These are phyloP conservation scores for Apiotrichum akiyoshidainum DNA, from an alignment of 1,284 basidiomycete species.

Conservation along the genomic window DNA sequence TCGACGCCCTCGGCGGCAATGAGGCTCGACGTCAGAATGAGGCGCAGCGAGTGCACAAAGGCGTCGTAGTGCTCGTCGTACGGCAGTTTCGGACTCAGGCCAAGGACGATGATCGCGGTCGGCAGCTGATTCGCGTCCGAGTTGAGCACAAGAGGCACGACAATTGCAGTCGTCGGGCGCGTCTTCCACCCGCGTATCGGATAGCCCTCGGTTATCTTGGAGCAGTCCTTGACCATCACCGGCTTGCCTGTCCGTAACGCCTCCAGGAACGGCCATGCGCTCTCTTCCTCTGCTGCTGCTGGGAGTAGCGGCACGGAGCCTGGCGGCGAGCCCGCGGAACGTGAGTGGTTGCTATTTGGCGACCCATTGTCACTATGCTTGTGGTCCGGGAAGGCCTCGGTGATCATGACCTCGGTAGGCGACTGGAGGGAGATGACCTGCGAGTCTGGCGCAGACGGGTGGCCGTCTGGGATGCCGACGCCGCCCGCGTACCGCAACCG, in stretches of 20 bases:
- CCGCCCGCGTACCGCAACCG: constrained; percentile 25
- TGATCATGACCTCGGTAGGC: constrained; percentile 8
- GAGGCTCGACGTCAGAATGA: constrained; percentile 27
- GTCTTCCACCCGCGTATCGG: constrained; percentile 47
- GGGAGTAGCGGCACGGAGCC: background rate
- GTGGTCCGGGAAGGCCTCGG: constrained; percentile 10
- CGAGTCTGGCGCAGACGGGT: constrained; percentile 31
- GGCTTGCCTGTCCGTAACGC: constrained; percentile 34
- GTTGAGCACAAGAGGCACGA: constrained; percentile 48
- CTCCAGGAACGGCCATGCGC: constrained; percentile 42
- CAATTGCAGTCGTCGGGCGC: constrained; percentile 45
- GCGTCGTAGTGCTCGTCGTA: constrained; percentile 48
- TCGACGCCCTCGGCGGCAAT: constrained; percentile 26
- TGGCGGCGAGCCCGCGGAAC: background rate
- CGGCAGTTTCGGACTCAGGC: constrained; percentile 44
- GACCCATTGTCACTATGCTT: too few species aligned
- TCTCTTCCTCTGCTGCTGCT: background rate
- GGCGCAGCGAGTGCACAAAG: constrained; percentile 28
- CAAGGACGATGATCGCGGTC: constrained; percentile 46
- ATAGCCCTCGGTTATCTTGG: constrained; percentile 36
- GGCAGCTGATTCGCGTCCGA: constrained; percentile 39
- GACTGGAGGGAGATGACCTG: background rate
- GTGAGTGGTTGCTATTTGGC: background rate
- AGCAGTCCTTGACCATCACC: constrained; percentile 46
- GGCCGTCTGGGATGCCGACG: constrained; percentile 41